Evolutionary conservation across 148 eudicot genomes (phyloP).

Genomic region (Rheum nobile): DNA sequence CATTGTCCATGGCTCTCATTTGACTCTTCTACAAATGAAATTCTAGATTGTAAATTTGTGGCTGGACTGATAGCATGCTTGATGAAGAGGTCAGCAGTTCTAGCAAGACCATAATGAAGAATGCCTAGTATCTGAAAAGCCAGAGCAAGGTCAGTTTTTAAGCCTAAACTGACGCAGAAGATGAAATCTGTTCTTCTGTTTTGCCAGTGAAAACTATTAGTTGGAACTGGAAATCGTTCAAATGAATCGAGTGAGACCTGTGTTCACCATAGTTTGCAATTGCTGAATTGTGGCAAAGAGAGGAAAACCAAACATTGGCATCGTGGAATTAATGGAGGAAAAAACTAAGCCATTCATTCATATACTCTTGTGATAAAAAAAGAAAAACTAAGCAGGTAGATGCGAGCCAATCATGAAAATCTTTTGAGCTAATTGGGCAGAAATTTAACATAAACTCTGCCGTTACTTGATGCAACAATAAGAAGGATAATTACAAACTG

Average conservation of each 20-base stretch:
- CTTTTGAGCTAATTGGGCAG: not conserved
- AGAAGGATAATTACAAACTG: conserved; percentile 4
- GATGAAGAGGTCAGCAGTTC: conserved; percentile 68
- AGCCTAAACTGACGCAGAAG: not conserved
- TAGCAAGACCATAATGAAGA: conserved; percentile 80
- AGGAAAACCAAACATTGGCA: not conserved
- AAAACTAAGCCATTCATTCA: not conserved
- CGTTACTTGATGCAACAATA: not conserved
- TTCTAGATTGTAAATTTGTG: conserved; percentile 24
- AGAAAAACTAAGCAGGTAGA: not conserved
- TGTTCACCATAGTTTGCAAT: not conserved
- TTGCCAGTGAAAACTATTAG: not conserved
- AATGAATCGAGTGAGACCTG: not conserved
- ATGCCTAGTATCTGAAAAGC: conserved; percentile 54
- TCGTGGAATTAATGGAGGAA: not conserved
- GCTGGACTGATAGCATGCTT: conserved; percentile 60
- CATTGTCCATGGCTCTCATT: conserved; percentile 22
- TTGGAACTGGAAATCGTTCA: not conserved
- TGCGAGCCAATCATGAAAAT: not conserved
- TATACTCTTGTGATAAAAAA: not conserved
- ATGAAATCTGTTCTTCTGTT: not conserved
- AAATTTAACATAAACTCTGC: not conserved
- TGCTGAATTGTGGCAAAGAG: not conserved
- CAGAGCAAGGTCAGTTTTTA: not conserved
- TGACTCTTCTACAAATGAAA: conserved; percentile 39